Conservation (phyloP, 2,329 filamentous ascomycete species). For the Pseudocercospora crystallina region DNA sequence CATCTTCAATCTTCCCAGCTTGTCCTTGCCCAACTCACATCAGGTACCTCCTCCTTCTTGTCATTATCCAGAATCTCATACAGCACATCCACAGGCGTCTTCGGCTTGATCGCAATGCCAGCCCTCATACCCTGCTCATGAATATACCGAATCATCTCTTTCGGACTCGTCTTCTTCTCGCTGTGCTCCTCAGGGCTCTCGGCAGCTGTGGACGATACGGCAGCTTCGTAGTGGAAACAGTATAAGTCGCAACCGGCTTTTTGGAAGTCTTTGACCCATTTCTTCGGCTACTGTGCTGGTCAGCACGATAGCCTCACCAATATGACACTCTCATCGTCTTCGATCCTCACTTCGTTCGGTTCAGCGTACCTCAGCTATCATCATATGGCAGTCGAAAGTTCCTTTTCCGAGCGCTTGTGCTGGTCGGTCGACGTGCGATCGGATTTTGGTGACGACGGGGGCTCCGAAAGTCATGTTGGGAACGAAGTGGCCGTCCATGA, state of each 20-base stretch:
- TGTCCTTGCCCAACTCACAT: conserved; percentile 63
- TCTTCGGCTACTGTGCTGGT: conserved; percentile 69
- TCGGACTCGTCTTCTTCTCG: conserved; percentile 74
- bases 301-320: conserved; percentile 19
- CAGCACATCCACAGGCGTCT: conserved; percentile 84
- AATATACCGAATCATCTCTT: conserved; percentile 84
- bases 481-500: conserved; percentile 98
- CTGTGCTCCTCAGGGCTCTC: conserved; percentile 71
- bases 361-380: conserved; percentile 83
- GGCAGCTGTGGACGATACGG: conserved; percentile 76
- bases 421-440: conserved; percentile 77
- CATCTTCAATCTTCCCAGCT: background rate
- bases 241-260: conserved; percentile 96
- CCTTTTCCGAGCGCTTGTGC: conserved; percentile 70
- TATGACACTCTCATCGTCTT: background rate
- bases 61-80: conserved; percentile 81
- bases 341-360: background rate
- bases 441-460: conserved; percentile 91
- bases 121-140: conserved; percentile 85
- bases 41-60: conserved; percentile 74
- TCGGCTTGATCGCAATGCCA: conserved; percentile 93
- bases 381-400: conserved; percentile 99
- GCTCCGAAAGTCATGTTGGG: conserved; percentile 97
- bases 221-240: conserved; percentile 99
- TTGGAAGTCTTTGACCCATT: conserved; percentile 96